Evolutionary conservation across 257 asterid genomes (phyloP), one percentile per base, ranked within the genome.

Genomic region (Plantago major): DNA sequence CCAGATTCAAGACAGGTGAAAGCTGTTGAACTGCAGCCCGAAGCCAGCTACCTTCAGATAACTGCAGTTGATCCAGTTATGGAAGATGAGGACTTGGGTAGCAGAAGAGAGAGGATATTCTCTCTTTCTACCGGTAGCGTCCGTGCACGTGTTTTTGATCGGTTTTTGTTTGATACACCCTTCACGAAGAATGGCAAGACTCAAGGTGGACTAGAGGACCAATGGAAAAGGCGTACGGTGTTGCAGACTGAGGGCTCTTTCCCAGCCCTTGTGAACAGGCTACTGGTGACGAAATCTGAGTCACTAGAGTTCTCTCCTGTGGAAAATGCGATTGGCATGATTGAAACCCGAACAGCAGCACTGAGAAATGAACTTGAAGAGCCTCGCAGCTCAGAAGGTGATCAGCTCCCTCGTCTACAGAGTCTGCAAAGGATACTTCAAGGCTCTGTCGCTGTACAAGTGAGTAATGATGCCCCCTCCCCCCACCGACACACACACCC

Each of bases 271-370:
- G 99, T 93, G 28, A 89, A 93, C 46, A 82, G 97, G 54, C 88
- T 93, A 30, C 73, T 78, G 78, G 97, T 89, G 56, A 82, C 58
- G 16, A 89, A 87, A 70, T 93, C 97, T 8, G 99, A 93, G 55
- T 89, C 87, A 0, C 90, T 93, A 1, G 99, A 93, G 88, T 93
- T 93, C 66, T 93, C 99, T 48, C 99, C 99, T 0, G 99, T 93
- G 40, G 99, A 93, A 85, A 93, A 93, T 46, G 99, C 99, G 14
- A 93, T 93, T 68, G 99, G 99, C 68, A 93, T 93, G 99, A 93
- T 93, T 18, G 99, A 89, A 68, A 93, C 99, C 55, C 72, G 99
- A 48, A 93, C 99, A 22, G 94, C 95, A 22, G 99, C 99, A 28
- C 81, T 93, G 37, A 79, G 99, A 66, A 93, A 84, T 58, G 97